Evolutionary conservation across 176 grass and related monocot genomes (phyloP), one percentile per base, ranked within the genome.

Genomic region (Metroxylon sagu): DNA sequence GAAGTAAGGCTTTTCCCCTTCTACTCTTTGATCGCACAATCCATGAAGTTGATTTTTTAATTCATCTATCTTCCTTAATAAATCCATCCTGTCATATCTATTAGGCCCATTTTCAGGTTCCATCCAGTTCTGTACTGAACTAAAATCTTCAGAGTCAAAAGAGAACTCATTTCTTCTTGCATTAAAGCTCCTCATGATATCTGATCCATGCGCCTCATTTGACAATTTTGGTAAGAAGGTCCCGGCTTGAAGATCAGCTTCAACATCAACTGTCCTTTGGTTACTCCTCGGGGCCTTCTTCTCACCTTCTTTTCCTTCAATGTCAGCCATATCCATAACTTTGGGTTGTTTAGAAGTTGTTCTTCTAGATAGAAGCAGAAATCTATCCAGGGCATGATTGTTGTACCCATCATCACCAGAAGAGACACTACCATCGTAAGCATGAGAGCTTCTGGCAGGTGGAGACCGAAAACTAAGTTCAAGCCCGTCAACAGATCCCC

Each of bases 31-130:
- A 65, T 69, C 88, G 27, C 66, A 92, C 57, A 83, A 78, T 60
- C 60, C 80, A 57, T 52, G 79, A 39, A 89, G 64, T 51, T 78
- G 79, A 53, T 85, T 79, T 73, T 84, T 88, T 50, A 92, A 66
- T 14, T 70, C 88, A 71, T 89, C 87, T 74, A 98, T 76, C 82
- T 85, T 98, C 65, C 73, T 83, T 56, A 83, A 59, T 18, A 82
- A 82, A 28, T 85, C 79, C 6, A 53, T 19, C 27, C 50, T 64
- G 72, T 78, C 50, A 30, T 56, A 28, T 25, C 56, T 53, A 16
- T 70, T 78, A 49, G 79, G 57, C 23, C 70, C 65, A 75, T 74
- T 82, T 26, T 78, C 74, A 0, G 56, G 61, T 58, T 77, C 81
- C 2, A 77, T 72, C 62, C 87, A 75, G 53, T 85, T 91, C 64